Evolutionary conservation across 345 rosid genomes (phyloP), one percentile per base, ranked within the genome.

Genomic region (Heritiera littoralis): DNA sequence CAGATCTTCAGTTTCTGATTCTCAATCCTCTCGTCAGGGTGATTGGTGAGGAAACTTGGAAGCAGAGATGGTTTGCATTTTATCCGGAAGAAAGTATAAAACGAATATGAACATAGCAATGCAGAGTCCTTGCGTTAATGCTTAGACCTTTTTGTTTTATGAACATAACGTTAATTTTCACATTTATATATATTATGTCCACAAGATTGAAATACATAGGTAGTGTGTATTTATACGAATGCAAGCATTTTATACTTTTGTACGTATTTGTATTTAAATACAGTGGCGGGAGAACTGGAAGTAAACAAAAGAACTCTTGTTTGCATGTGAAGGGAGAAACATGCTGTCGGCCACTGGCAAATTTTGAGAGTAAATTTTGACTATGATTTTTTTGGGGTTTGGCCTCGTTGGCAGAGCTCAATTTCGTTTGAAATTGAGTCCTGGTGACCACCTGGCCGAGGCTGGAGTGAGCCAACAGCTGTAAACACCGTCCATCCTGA

Each of bases 21-120:
- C 15, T 73, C 7, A 6, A 8, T 61, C 35, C 23, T 76, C 61
- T 18, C 49, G 18, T 59, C 9, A 23, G 79, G 71, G 79, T 48
- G 55, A 43, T 67, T 68, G 75, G 74, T 35, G 38, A 28, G 79
- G 86, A 80, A 63, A 78, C 67, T 68, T 66, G 80, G 77, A 81
- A 84, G 80, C 68, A 74, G 89, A 88, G 90, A 88, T 88, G 84
- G 90, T 86, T 83, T 83, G 92, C 92, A 90, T 86, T 89, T 89
- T 85, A 84, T 79, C 91, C 79, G 74, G 82, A 76, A 77, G 49
- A 63, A 48, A 78, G 65, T 13, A 14, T 7, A 66, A 72, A 68
- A 63, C 56, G 51, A 45, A 45, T 40, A 30, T 66, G 66, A 74
- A 83, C 71, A 72, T 75, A 73, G 58, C 68, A 67, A 79, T 75